phyloP scores from a whole-genome alignment of 495 filamentous ascomycete species.

The Neurospora sp. region DNA sequence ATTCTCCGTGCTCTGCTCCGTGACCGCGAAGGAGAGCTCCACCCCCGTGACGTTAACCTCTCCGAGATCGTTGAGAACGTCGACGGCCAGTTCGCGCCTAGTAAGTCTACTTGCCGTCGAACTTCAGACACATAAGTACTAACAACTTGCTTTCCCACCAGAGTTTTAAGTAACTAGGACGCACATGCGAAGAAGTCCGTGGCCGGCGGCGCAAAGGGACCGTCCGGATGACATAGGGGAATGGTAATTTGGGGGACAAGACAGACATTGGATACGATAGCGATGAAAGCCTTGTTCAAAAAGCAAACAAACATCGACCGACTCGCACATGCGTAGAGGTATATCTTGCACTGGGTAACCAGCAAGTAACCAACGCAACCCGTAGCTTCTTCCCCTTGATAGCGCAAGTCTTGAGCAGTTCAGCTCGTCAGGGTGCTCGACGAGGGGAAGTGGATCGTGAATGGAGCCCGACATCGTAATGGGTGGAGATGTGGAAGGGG shows the following conservation, averaged over 20 bases:
- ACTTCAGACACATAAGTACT: background rate
- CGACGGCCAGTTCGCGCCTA: slow-evolving; percentile 6
- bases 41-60: slow-evolving; percentile 17
- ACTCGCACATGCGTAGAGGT: background rate
- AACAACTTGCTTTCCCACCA: background rate
- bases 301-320: background rate
- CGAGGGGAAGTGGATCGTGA: background rate
- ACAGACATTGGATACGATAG: background rate
- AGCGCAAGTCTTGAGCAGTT: background rate
- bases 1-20: slow-evolving; percentile 19
- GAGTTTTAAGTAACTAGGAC: background rate
- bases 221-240: background rate
- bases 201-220: background rate
- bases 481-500: background rate
- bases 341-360: background rate
- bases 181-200: background rate
- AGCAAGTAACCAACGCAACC: background rate
- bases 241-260: background rate
- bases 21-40: slow-evolving; percentile 4
- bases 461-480: background rate
- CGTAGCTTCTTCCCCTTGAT: background rate
- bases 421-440: background rate
- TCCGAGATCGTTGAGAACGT: slow-evolving; percentile 21
- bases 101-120: background rate
- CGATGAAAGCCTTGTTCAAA: background rate